Conservation (phyloP, 1,139 yeast genomes). For the Zhuliangozyma parablackwelliae region DNA sequence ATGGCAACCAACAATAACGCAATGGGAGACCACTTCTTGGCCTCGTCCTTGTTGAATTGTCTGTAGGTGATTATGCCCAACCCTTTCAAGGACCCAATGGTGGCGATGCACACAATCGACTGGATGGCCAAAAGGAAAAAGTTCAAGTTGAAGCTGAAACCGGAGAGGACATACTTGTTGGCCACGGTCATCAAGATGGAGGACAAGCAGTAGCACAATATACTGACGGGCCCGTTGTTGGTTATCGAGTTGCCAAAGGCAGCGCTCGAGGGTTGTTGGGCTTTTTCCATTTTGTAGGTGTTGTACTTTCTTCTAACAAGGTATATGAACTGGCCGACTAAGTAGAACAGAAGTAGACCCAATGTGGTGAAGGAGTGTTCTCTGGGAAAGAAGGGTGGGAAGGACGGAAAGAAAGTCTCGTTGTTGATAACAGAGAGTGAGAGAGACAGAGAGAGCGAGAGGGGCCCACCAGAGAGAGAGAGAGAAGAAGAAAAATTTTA, state of each 20-base stretch:
- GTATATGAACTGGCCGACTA: conserved; percentile 35
- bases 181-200: conserved; percentile 98
- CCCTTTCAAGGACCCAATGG: conserved; percentile 67
- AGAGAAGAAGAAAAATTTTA: too few species aligned
- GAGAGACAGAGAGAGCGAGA: not conserved
- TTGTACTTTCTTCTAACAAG: conserved; percentile 21
- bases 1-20: conserved; percentile 82
- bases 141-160: conserved; percentile 80
- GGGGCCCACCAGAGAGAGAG: not conserved
- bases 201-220: conserved; percentile 81
- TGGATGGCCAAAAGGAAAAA: conserved; percentile 82
- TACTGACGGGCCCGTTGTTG: conserved; percentile 84
- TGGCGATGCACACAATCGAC: conserved; percentile 72
- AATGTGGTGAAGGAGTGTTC: conserved; percentile 6
- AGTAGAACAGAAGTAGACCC: conserved; percentile 42
- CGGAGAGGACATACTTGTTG: conserved; percentile 88
- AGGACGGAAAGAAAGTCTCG: too few species aligned
- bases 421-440: not conserved
- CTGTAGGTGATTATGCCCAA: conserved; percentile 81
- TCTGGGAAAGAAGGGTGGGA: too few species aligned
- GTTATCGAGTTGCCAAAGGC: conserved; percentile 33
- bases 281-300: conserved; percentile 27
- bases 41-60: conserved; percentile 79
- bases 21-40: conserved; percentile 93
- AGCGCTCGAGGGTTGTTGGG: conserved; percentile 13